phyloP scores from a whole-genome alignment of 2,329 filamentous ascomycete species.

The Fusarium hostae region DNA sequence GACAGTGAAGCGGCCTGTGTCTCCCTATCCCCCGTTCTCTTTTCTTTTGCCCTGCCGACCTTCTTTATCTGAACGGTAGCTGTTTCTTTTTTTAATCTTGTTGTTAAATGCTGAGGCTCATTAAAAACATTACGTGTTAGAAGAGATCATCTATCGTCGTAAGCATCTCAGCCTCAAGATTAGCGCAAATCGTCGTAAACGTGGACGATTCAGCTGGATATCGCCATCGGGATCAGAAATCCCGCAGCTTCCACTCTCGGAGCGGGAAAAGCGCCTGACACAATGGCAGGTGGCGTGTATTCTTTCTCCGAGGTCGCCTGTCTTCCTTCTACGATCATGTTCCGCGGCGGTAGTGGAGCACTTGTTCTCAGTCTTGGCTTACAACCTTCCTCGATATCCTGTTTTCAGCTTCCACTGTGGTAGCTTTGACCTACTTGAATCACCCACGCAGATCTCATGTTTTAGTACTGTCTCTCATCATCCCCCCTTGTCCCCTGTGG shows the following conservation, averaged over 20 bases:
- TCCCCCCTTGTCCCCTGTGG: slow-evolving; percentile 24
- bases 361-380: slow-evolving; percentile 9
- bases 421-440: slow-evolving; percentile 23
- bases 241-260: slow-evolving; percentile 10
- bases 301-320: not conserved
- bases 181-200: not conserved
- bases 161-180: not conserved
- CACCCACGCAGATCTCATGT: slow-evolving; percentile 28
- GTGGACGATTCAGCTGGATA: not conserved
- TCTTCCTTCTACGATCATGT: no score
- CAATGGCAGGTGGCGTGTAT: not conserved
- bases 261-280: not conserved
- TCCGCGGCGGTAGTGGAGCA: not conserved
- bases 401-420: slow-evolving; percentile 10
- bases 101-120: not conserved
- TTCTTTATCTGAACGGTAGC: not conserved
- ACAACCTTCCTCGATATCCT: slow-evolving; percentile 12
- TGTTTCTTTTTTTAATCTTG: not conserved
- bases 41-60: slow-evolving; percentile 3
- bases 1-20: not conserved
- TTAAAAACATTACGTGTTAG: not conserved
- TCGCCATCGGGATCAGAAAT: not conserved
- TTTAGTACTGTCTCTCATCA: slow-evolving; percentile 37
- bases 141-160: not conserved
- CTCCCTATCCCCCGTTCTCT: not conserved